Percentiles rank a stretch among this genome's conserved stretches.
Evolutionary conservation across 2,329 filamentous ascomycete species (phyloP).

Genomic region (Hirsutella rhossiliensis): DNA sequence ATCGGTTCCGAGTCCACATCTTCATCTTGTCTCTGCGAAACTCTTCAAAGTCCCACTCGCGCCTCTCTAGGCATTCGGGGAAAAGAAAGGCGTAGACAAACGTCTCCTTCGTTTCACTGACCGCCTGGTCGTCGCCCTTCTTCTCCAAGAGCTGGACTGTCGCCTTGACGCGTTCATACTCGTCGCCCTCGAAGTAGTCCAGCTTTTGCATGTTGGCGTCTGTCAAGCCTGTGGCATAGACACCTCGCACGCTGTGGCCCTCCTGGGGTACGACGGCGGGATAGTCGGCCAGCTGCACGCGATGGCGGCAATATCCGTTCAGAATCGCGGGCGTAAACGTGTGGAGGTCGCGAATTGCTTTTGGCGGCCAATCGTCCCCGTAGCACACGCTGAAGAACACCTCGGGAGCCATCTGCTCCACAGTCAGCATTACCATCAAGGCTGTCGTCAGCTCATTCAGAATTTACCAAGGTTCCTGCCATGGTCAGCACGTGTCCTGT

Average conservation of each 20-base stretch:
- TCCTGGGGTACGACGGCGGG: constrained; percentile 57
- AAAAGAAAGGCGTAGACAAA: constrained; percentile 54
- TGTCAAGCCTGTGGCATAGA: constrained; percentile 67
- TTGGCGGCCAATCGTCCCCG: constrained; percentile 35
- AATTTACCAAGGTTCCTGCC: constrained; percentile 22
- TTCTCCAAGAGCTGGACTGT: constrained; percentile 38
- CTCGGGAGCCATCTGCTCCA: constrained; percentile 59
- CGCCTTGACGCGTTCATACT: constrained; percentile 52
- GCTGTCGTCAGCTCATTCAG: background rate
- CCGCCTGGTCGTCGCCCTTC: constrained; percentile 22
- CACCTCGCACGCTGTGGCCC: constrained; percentile 55
- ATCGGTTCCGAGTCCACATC: constrained; percentile 34
- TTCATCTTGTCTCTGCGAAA: constrained; percentile 65
- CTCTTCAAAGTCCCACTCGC: constrained; percentile 80
- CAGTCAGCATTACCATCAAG: constrained; percentile 11
- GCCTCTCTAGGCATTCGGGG: constrained; percentile 44
- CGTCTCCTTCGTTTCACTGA: constrained; percentile 37
- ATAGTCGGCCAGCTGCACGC: constrained; percentile 62
- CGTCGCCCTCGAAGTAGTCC: constrained; percentile 69
- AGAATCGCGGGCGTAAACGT: constrained; percentile 65
- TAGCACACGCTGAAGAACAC: constrained; percentile 82
- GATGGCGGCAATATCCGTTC: constrained; percentile 55
- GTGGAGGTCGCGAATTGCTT: constrained; percentile 42
- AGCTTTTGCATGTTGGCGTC: constrained; percentile 62
- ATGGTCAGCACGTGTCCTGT: constrained; percentile 4